Conservation (phyloP, 148 eudicot genomes). For the Spergularia marina region DNA sequence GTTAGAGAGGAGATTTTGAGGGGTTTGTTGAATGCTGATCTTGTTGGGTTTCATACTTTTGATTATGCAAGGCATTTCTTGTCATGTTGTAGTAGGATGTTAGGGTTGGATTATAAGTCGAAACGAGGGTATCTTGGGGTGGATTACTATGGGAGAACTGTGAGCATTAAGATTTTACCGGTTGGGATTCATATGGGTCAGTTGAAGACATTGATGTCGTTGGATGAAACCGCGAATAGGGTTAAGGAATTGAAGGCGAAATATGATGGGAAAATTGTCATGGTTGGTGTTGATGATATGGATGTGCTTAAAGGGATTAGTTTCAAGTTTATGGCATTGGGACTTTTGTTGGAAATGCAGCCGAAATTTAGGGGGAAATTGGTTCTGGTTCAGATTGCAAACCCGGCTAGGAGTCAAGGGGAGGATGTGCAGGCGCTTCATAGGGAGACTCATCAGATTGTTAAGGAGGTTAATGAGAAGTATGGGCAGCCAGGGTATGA, state of each 20-base stretch:
- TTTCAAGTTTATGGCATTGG: conserved; percentile 70
- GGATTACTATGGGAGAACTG: conserved; percentile 80
- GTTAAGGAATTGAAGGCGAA: conserved; percentile 38
- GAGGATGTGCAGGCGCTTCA: conserved; percentile 64
- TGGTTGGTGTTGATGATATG: conserved; percentile 87
- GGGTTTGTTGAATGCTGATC: conserved; percentile 72
- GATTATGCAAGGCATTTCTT: conserved; percentile 88
- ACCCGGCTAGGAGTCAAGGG: conserved; percentile 77
- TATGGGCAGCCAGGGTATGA: conserved; percentile 55
- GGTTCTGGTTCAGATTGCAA: conserved; percentile 71
- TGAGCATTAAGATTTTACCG: conserved; percentile 72
- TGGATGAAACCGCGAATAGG: conserved; percentile 41
- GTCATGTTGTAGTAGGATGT: conserved; percentile 79
- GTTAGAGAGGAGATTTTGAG: conserved; percentile 71
- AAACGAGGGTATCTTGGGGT: conserved; percentile 77
- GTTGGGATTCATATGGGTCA: conserved; percentile 86
- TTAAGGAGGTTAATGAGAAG: conserved; percentile 43
- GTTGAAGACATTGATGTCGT: conserved; percentile 42
- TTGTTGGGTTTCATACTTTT: conserved; percentile 82
- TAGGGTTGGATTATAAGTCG: conserved; percentile 78
- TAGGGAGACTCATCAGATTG: conserved; percentile 44
- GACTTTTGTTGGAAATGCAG: conserved; percentile 44
- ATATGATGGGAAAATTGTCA: conserved; percentile 59
- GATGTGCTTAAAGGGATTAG: conserved; percentile 85
- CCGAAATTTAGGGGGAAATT: conserved; percentile 52